Evolutionary conservation across 495 filamentous ascomycete species (phyloP).

Genomic region (Xylaria intraflava): DNA sequence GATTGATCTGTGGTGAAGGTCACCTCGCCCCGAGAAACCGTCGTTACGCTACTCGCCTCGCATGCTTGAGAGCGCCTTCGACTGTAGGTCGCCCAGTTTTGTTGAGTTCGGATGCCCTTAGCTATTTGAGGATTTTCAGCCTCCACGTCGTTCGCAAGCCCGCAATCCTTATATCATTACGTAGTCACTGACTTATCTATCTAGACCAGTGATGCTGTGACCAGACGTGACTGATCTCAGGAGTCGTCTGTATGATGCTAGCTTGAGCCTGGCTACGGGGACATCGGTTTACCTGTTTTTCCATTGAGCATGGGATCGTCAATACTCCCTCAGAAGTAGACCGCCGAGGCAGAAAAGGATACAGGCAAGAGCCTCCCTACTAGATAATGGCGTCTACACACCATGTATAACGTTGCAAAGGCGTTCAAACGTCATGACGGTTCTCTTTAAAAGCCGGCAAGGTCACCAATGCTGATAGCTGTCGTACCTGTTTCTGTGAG

Average conservation of each 20-base stretch:
- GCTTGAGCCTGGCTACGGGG: too few species aligned
- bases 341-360: too few species aligned
- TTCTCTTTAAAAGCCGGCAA: too few species aligned
- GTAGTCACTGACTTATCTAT: background rate
- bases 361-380: too few species aligned
- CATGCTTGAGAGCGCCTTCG: conserved; percentile 42
- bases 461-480: too few species aligned
- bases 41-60: conserved; percentile 36
- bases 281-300: too few species aligned
- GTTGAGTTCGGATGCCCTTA: conserved; percentile 6
- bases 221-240: background rate
- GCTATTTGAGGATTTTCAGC: background rate
- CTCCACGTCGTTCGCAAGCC: background rate
- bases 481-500: too few species aligned
- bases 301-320: too few species aligned
- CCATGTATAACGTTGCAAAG: too few species aligned
- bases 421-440: too few species aligned
- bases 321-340: too few species aligned
- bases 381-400: too few species aligned
- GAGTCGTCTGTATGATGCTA: background rate
- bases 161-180: background rate
- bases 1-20: conserved; percentile 48
- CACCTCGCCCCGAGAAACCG: conserved; percentile 39
- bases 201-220: background rate
- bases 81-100: conserved; percentile 43